These are phyloP conservation scores for Fusarium sp. DNA, from an alignment of 2,329 filamentous ascomycete species.

Conservation along the genomic window DNA sequence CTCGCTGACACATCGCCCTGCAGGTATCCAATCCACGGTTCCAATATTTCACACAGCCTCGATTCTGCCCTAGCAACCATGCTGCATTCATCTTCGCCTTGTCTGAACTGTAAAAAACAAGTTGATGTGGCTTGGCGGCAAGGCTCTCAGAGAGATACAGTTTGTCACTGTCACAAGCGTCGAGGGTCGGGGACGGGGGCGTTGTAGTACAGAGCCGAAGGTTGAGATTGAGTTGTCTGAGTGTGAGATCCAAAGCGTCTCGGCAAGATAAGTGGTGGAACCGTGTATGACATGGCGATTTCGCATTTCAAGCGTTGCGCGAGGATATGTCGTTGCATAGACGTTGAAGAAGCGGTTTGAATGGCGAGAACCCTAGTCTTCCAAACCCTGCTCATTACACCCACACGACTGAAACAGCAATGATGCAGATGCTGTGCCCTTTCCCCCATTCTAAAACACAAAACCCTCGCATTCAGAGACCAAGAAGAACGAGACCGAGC, in stretches of 20 bases:
- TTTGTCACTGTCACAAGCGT: neutral
- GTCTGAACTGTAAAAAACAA: neutral
- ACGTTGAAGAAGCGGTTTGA: neutral
- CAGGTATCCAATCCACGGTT: neutral
- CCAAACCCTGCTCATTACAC: neutral
- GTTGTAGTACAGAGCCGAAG: neutral
- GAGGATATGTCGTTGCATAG: neutral
- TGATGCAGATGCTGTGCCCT: neutral
- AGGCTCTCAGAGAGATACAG: neutral
- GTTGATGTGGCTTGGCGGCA: neutral
- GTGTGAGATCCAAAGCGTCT: neutral
- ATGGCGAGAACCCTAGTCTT: neutral
- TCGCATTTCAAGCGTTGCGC: neutral
- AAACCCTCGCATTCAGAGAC: conserved; percentile 3
- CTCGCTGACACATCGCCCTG: neutral
- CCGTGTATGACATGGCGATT: neutral
- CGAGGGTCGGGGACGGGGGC: neutral
- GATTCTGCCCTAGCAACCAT: neutral
- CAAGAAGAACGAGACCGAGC: conserved; percentile 45
- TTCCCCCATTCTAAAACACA: too few relatives aligned
- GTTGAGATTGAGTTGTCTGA: neutral
- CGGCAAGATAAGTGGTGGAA: neutral
- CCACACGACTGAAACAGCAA: neutral
- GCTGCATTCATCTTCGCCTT: neutral
- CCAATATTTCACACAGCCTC: neutral